phyloP scores from a whole-genome alignment of 139 green algal genomes.

The Diplosphaera chodatii region DNA sequence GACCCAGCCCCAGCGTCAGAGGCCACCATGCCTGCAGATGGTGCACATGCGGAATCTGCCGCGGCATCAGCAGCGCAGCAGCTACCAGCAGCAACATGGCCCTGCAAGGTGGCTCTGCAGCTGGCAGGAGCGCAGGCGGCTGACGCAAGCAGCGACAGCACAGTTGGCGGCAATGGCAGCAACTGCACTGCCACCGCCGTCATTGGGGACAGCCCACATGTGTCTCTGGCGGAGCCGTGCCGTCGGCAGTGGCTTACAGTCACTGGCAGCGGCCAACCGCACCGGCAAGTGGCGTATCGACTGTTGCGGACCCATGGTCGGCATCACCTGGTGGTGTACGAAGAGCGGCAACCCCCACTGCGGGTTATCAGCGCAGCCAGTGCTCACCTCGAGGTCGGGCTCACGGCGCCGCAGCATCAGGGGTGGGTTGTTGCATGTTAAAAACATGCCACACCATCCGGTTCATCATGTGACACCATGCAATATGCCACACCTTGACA shows the following conservation, averaged over 20 bases:
- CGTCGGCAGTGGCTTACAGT: slow-evolving; percentile 16
- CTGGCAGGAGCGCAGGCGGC: too few species aligned
- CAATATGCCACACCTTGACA: too few species aligned
- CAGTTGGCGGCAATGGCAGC: not conserved
- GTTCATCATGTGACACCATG: too few species aligned
- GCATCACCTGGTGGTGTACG: slow-evolving; percentile 31
- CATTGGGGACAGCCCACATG: too few species aligned
- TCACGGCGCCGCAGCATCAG: slow-evolving; percentile 5
- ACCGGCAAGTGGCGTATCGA: slow-evolving; percentile 17
- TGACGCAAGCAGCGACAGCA: too few species aligned
- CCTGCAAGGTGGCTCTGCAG: not conserved
- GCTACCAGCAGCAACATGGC: not conserved
- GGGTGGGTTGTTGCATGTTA: too few species aligned
- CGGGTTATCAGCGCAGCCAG: slow-evolving; percentile 14
- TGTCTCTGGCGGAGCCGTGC: not conserved
- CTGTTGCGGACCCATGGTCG: slow-evolving; percentile 2
- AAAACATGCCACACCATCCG: too few species aligned
- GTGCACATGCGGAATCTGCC: too few species aligned
- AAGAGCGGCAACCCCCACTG: slow-evolving; percentile 30
- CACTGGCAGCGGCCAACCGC: not conserved
- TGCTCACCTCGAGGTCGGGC: slow-evolving; percentile 10
- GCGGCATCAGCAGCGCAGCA: too few species aligned
- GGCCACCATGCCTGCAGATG: too few species aligned
- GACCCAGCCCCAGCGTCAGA: too few species aligned
- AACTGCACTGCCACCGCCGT: too few species aligned